phyloP scores from a whole-genome alignment of 2,329 filamentous ascomycete genomes.

The Phaeosphaeriaceae sp. region DNA sequence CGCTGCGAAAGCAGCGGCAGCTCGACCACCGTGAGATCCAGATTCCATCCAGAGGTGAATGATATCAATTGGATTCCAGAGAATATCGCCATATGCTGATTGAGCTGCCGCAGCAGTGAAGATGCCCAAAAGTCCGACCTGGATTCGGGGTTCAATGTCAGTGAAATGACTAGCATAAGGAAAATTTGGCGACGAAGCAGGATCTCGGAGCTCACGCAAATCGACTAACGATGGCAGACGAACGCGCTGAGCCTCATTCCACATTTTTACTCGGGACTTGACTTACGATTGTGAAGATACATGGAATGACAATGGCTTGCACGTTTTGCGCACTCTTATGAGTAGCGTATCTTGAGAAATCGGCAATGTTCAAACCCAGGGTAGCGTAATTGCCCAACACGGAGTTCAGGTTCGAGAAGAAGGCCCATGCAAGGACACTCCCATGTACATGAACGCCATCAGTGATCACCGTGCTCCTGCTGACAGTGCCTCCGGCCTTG shows the following conservation, averaged over 20 bases:
- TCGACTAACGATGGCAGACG: background rate
- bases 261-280: background rate
- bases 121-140: slow-evolving; percentile 44
- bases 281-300: slow-evolving; percentile 38
- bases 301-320: slow-evolving; percentile 44
- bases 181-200: background rate
- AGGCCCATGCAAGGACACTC: slow-evolving; percentile 30
- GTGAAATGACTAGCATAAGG: background rate
- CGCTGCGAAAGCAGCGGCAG: slow-evolving; percentile 34
- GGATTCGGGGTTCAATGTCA: background rate
- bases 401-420: slow-evolving; percentile 30
- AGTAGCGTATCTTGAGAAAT: slow-evolving; percentile 51
- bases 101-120: slow-evolving; percentile 47
- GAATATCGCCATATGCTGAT: slow-evolving; percentile 30
- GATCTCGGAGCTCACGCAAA: background rate
- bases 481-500: slow-evolving; percentile 34
- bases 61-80: slow-evolving; percentile 46
- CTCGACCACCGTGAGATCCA: slow-evolving; percentile 39
- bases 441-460: slow-evolving; percentile 32
- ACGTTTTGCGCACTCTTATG: slow-evolving; percentile 43
- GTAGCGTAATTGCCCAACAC: slow-evolving; percentile 38
- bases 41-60: slow-evolving; percentile 48
- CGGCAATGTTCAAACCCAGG: slow-evolving; percentile 44
- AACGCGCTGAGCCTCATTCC: background rate
- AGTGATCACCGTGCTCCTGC: slow-evolving; percentile 38